A percentile compares a stretch with the other conserved stretches of the same genome.
phyloP scores from a whole-genome alignment of 2,329 filamentous ascomycete species.

The Phialemoniopsis sp. region DNA sequence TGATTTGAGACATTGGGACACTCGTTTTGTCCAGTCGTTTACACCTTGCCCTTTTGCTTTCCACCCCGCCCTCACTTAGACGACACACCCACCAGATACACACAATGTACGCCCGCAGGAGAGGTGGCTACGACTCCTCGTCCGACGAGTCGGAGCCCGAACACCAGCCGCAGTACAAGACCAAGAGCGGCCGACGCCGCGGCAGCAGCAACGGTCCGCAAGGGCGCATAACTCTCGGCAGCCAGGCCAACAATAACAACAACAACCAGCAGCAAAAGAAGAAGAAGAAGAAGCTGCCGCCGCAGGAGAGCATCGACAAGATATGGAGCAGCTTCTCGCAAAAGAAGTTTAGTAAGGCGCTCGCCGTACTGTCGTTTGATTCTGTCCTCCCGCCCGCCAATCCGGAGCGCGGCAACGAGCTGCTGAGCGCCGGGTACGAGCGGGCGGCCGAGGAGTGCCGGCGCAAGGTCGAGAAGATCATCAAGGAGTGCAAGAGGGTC shows the following conservation, averaged over 20 bases:
- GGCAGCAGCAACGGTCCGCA: neutral
- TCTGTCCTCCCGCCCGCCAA: conserved; percentile 47
- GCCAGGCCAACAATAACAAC: neutral
- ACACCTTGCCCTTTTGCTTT: no score
- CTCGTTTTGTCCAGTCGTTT: no score
- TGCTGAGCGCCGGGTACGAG: conserved; percentile 57
- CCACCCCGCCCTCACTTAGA: neutral
- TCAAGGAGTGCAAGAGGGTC: conserved; percentile 63
- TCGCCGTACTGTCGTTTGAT: conserved; percentile 62
- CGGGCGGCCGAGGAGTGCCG: conserved; percentile 61
- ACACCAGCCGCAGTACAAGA: neutral
- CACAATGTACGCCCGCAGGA: conserved; percentile 3
- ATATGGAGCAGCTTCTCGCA: conserved; percentile 61
- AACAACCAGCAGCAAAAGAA: conserved; percentile 44
- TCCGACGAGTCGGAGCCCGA: neutral
- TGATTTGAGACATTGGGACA: no score
- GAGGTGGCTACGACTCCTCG: conserved; percentile 8
- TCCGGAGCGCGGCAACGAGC: conserved; percentile 53
- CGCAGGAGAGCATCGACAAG: conserved; percentile 62
- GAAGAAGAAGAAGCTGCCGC: conserved; percentile 53
- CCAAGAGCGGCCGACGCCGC: neutral
- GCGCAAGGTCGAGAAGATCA: conserved; percentile 57
- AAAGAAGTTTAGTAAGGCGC: conserved; percentile 61
- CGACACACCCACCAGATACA: neutral
- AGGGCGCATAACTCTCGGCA: neutral